Percentiles rank a stretch among this genome's conserved stretches.
Evolutionary conservation across 805 yeast genomes (phyloP).

Genomic region (Torulaspora quercuum): DNA sequence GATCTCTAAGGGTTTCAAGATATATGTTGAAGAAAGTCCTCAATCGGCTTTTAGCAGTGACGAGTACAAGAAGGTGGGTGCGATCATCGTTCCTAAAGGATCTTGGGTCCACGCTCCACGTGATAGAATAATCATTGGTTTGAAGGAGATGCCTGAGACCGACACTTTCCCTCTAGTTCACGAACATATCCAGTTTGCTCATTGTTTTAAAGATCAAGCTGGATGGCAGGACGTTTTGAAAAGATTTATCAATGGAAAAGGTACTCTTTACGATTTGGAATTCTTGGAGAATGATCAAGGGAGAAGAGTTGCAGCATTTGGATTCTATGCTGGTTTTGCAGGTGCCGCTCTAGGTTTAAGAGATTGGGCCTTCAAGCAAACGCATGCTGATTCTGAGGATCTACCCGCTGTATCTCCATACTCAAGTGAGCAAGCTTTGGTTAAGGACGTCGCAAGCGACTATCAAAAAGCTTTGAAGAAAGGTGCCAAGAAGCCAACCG

Average conservation of each 20-base stretch:
- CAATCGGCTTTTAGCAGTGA: constrained; percentile 74
- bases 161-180: constrained; percentile 87
- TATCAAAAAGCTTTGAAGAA: constrained; percentile 56
- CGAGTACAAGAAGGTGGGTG: constrained; percentile 81
- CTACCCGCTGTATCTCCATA: constrained; percentile 80
- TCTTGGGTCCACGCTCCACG: constrained; percentile 91
- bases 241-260: constrained; percentile 90
- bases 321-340: constrained; percentile 99
- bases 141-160: constrained; percentile 92
- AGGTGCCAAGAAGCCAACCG: constrained; percentile 68
- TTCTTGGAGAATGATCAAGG: constrained; percentile 91
- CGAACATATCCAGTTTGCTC: constrained; percentile 98
- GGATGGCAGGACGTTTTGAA: constrained; percentile 93
- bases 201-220: constrained; percentile 94
- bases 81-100: constrained; percentile 84
- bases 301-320: constrained; percentile 98
- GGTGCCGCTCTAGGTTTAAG: constrained; percentile 96
- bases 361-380: constrained; percentile 92
- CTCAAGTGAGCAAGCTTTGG: constrained; percentile 70
- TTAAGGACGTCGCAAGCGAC: constrained; percentile 63
- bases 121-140: constrained; percentile 85
- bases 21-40: constrained; percentile 81
- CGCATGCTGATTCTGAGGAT: constrained; percentile 61
- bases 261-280: constrained; percentile 88
- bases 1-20: constrained; percentile 80